Evolutionary conservation across 352 stramenopile genomes (phyloP).

Genomic region (Pythium brachiatum): DNA sequence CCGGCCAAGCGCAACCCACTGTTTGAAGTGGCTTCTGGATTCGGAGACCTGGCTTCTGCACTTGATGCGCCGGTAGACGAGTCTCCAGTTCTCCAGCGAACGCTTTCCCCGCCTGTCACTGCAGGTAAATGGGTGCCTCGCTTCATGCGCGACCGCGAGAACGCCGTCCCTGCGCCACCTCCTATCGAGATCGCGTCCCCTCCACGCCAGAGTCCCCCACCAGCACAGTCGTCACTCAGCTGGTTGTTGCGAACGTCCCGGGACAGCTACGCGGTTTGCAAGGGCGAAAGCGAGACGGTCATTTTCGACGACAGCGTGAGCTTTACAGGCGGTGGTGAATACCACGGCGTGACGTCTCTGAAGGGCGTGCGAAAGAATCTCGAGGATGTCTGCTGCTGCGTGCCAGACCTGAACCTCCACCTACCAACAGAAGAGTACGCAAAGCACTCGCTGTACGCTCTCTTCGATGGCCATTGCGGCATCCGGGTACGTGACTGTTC

Average conservation of each 20-base stretch:
- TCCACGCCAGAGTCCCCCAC: slow-evolving; percentile 35
- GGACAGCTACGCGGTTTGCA: slow-evolving; percentile 32
- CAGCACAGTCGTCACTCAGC: slow-evolving; percentile 21
- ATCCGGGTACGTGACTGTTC: slow-evolving; percentile 44
- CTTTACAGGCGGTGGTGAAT: slow-evolving; percentile 64
- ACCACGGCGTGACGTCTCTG: slow-evolving; percentile 77
- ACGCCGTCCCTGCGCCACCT: slow-evolving; percentile 39
- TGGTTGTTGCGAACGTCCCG: slow-evolving; percentile 49
- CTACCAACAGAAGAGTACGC: slow-evolving; percentile 38
- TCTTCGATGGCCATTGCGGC: slow-evolving; percentile 85
- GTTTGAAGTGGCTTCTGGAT: neutral
- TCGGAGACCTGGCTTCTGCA: neutral
- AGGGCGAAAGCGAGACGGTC: slow-evolving; percentile 56
- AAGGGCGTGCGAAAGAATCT: slow-evolving; percentile 72
- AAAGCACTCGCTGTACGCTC: slow-evolving; percentile 70
- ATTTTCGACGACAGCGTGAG: slow-evolving; percentile 63
- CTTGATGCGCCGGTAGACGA: slow-evolving; percentile 6
- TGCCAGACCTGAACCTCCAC: slow-evolving; percentile 65
- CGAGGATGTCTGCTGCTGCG: slow-evolving; percentile 83
- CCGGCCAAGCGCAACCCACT: neutral
- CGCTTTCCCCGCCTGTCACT: slow-evolving; percentile 52
- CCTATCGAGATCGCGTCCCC: slow-evolving; percentile 32
- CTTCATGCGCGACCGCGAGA: slow-evolving; percentile 67
- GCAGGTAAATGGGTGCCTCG: slow-evolving; percentile 70
- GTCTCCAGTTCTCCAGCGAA: slow-evolving; percentile 45